Evolutionary conservation across 164 flowering plant species (phyloP), one percentile per base, ranked within the genome.

Genomic region (Magnolia officinalis): DNA sequence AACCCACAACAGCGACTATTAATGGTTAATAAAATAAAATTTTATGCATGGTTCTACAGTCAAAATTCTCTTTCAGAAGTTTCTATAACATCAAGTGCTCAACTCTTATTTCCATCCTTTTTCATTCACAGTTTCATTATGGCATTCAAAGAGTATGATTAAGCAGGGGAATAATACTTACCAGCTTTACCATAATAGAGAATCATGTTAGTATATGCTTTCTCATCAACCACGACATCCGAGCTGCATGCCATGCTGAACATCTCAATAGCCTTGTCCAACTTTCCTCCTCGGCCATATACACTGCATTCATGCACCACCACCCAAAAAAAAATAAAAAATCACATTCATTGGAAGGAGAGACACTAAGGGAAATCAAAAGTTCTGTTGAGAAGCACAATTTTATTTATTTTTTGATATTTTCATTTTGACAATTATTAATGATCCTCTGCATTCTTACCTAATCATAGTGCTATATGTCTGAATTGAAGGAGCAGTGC

Each of bases 391-490:
- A 26, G 29, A 26, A 26, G 29, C 29, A 26, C 29, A 26, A 26
- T 1, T 1, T 26, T 26, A 1, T 26, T 26, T 26, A 1, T 26
- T 26, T 26, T 26, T 26, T 26, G 6, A 11, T 67, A 11, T 13
- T 67, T 24, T 37, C 21, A n/a, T 31, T 37, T n/a, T 11, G 50
- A 29, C 16, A 21, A 68, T 64, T 11, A 18, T 59, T 2, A n/a
- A 4, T 2, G 55, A 49, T 4, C 13, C 59, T 14, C 70, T 2
- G 18, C 11, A 76, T 58, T 45, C 50, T 80, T 74, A 90, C 98
- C 95, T 92, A 68, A 94, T 92, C 98, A 95, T 93, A 69, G 92
- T 91, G 84, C 83, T 91, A 77, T 83, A 90, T 75, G 99, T 95
- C 79, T 89, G 95, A 84, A 95, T 89, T 74, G 98, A 89, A 75